These are phyloP conservation scores for Posidonia australis DNA, from an alignment of 106 monocot genomes.

Conservation along the genomic window DNA sequence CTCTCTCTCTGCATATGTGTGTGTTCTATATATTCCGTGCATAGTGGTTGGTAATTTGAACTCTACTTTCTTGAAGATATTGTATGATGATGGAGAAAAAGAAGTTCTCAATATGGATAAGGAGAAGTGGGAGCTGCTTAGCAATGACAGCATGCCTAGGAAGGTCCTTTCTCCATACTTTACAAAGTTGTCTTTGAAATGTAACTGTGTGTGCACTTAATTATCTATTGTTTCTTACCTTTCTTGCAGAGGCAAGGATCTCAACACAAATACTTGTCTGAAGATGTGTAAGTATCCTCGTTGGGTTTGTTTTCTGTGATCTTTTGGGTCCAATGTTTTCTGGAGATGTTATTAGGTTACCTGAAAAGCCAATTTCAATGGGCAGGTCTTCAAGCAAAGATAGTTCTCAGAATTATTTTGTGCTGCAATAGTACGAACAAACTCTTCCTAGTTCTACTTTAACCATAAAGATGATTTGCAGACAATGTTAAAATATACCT, in stretches of 20 bases:
- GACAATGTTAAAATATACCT: too few species aligned
- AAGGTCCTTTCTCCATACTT: conserved; percentile 36
- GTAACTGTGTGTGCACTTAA: background rate
- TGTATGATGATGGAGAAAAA: conserved; percentile 88
- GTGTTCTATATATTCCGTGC: background rate
- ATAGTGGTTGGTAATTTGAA: background rate
- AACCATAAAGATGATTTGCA: too few species aligned
- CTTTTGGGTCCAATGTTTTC: background rate
- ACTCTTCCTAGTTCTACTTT: too few species aligned
- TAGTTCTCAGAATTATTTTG: too few species aligned
- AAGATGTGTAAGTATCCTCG: conserved; percentile 44
- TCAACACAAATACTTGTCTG: conserved; percentile 15
- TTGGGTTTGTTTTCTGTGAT: background rate
- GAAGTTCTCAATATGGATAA: conserved; percentile 68
- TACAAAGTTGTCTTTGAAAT: background rate
- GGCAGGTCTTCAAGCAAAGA: too few species aligned
- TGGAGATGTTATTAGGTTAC: too few species aligned
- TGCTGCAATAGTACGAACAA: too few species aligned
- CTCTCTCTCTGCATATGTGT: background rate
- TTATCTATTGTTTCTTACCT: background rate
- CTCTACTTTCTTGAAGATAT: conserved; percentile 32
- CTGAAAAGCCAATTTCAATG: too few species aligned
- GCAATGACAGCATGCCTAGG: conserved; percentile 13
- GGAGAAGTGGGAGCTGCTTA: conserved; percentile 64
- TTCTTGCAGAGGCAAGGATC: conserved; percentile 39